Percentiles rank a stretch among this genome's conserved stretches.
phyloP scores from a whole-genome alignment of 1,139 yeast genomes.

The Candida neerlandica region DNA sequence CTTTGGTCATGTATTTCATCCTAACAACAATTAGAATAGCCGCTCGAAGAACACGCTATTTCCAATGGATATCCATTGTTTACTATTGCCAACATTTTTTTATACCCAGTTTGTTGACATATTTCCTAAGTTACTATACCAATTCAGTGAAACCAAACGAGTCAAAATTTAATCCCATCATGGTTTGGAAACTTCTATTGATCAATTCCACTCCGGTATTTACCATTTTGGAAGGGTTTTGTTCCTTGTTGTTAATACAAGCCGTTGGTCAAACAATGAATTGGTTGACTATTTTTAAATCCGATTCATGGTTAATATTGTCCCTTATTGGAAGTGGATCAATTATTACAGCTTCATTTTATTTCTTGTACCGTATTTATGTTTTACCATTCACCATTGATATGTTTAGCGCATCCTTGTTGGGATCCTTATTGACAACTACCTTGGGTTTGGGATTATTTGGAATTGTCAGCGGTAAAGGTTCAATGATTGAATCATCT shows the following conservation, averaged over 20 bases:
- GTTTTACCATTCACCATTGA: constrained; percentile 73
- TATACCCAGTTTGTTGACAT: constrained; percentile 77
- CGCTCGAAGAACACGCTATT: constrained; percentile 48
- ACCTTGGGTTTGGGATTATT: constrained; percentile 75
- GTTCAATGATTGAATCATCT: constrained; percentile 88
- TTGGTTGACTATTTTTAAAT: constrained; percentile 67
- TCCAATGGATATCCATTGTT: constrained; percentile 57
- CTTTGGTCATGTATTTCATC: constrained; percentile 66
- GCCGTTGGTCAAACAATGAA: constrained; percentile 83
- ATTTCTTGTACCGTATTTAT: constrained; percentile 81
- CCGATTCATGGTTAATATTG: constrained; percentile 80
- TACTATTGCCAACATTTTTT: constrained; percentile 82
- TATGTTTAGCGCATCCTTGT: constrained; percentile 72
- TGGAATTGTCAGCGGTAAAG: constrained; percentile 82
- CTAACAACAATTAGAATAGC: constrained; percentile 72
- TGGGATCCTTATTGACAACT: constrained; percentile 82
- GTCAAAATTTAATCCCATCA: constrained; percentile 22
- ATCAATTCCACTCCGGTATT: constrained; percentile 85
- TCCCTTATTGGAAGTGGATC: constrained; percentile 76
- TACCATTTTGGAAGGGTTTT: constrained; percentile 89
- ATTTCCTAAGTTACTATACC: constrained; percentile 59
- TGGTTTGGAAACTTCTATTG: constrained; percentile 66
- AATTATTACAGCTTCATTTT: constrained; percentile 72
- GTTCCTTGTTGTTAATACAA: constrained; percentile 85
- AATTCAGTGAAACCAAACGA: constrained; percentile 15